Evolutionary conservation across 2,329 filamentous ascomycete genomes (phyloP), one percentile per base, ranked within the genome.

Genomic region (Colletotrichum truncatum): DNA sequence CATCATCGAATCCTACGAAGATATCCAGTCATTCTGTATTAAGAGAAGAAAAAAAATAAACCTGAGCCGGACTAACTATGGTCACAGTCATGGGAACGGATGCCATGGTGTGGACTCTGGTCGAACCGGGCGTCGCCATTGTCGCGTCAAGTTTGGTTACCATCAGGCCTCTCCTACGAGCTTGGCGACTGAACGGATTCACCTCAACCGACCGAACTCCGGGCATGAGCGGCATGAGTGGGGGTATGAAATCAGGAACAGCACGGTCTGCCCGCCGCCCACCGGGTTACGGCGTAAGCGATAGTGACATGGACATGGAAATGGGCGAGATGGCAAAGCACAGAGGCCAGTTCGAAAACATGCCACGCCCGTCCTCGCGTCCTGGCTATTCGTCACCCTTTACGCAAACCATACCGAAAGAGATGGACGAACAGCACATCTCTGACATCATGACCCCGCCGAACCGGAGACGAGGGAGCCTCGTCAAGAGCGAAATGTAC

Each of bases 81-180:
- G 57, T 9, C 8, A 36, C 46, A 85, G 83, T 78, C 70, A 77
- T 79, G 55, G 82, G 79, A 21, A 87, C 84, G 4, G 77, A 85
- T 64, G 80, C 84, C 34, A 84, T 85, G 80, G 78, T 87, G 6
- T 87, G 85, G 85, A 87, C 84, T 9, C 74, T 87, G n/a, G 76
- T 87, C 56, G 85, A 87, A 69, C 84, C 85, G 2, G 85, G 84
- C 6, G 80, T 87, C 21, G 85, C 84, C 64, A 87, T 87, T 46
- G 73, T 83, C 25, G 85, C 85, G 11, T 81, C 85, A 2, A 85
- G 83, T 64, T 75, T 87, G 10, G 83, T 83, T 21, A 87, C 85
- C 5, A 84, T 87, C 30, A 82, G 85, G 3, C 85, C 85, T 4
- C 77, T 87, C 1, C 79, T 87, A 34, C 82, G 84, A 34, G 75